Percentiles rank a stretch among this genome's conserved stretches.
Evolutionary conservation across 768 basidiomycete genomes (phyloP).

Genomic region (Coprinopsis sp.): DNA sequence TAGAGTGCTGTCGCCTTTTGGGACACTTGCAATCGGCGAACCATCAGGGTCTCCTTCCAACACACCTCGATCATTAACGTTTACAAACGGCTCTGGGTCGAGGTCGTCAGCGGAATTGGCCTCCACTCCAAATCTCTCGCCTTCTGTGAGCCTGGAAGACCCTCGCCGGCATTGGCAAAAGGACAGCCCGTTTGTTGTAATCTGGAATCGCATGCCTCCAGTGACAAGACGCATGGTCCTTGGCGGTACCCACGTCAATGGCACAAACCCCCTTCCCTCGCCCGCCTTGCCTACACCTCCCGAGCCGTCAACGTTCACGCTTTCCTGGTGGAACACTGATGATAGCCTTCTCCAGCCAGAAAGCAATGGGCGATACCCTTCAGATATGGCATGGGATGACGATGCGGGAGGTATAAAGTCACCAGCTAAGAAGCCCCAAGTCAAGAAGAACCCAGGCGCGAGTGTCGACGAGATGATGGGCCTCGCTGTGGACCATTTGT

Average conservation of each 20-base stretch:
- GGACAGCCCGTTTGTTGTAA: slow-evolving; percentile 13
- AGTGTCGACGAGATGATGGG: slow-evolving; percentile 51
- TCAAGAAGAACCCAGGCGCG: slow-evolving; percentile 35
- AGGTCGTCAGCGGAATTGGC: not conserved
- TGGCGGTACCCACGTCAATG: slow-evolving; percentile 4
- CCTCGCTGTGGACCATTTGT: slow-evolving; percentile 66
- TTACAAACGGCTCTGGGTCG: not conserved
- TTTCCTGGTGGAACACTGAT: slow-evolving; percentile 2
- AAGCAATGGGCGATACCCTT: not conserved
- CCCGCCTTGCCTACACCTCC: slow-evolving; percentile 5
- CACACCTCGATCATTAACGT: not conserved
- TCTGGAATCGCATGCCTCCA: slow-evolving; percentile 12
- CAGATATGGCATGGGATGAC: not conserved
- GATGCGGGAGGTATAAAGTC: not conserved
- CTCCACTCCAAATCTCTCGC: not conserved
- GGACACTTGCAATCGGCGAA: not conserved
- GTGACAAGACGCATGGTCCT: slow-evolving; percentile 15
- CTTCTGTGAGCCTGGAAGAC: not conserved
- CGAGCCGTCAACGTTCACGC: not conserved
- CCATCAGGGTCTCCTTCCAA: not conserved
- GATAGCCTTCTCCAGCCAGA: too few relatives aligned
- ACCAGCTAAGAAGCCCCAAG: not conserved
- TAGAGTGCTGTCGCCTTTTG: not conserved
- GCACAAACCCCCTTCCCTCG: too few relatives aligned
- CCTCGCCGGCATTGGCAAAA: slow-evolving; percentile 7